Base-by-base conservation (phyloP, 495 filamentous ascomycete genomes). In the Trichoderma parareesei region DNA sequence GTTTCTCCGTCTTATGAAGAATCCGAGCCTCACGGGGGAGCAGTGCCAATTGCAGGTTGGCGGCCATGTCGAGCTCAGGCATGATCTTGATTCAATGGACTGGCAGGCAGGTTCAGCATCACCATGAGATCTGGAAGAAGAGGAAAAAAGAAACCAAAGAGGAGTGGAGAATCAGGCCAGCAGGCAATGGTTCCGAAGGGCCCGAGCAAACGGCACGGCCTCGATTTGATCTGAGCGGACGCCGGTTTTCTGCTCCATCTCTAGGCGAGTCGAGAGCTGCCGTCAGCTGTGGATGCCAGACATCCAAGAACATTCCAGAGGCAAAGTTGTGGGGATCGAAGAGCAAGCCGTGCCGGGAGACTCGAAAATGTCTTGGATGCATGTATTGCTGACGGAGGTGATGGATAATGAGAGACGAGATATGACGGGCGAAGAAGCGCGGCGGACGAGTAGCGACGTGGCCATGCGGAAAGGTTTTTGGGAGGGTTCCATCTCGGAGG, bases 141-240 rank as follows among this genome's bases (percentile, higher is more conserved):
- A 10, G 18, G 53, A 10, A n/a, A 27, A 27, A 27, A 27, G 27
- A 27, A 27, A 27, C 2, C 2, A 0, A 27, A 27, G 27, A 27
- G 27, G 27, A 27, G 27, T 27, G 27, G 27, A 27, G 27, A 27
- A 27, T 27, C 27, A 27, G 27, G 27, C 27, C 27, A 27, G 27
- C 27, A 57, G 53, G 53, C 53, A 27, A 57, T 5, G 53, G 27
- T 57, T 57, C 53, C 53, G 53, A 57, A 27, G 53, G 53, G 53
- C 53, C 53, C 53, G 53, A 57, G 53, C 53, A 57, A 57, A 16
- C 27, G 53, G 53, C 53, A 57, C 27, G 27, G 53, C 37, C 53
- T 57, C 53, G 53, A 57, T 57, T 27, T 27, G 27, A 57, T 33
- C 53, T n/a, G 53, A 27, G 53, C 53, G 37, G 53, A 57, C 53